Conservation (phyloP, 2,329 filamentous ascomycete species). For the Tolypocladium capitatum region DNA sequence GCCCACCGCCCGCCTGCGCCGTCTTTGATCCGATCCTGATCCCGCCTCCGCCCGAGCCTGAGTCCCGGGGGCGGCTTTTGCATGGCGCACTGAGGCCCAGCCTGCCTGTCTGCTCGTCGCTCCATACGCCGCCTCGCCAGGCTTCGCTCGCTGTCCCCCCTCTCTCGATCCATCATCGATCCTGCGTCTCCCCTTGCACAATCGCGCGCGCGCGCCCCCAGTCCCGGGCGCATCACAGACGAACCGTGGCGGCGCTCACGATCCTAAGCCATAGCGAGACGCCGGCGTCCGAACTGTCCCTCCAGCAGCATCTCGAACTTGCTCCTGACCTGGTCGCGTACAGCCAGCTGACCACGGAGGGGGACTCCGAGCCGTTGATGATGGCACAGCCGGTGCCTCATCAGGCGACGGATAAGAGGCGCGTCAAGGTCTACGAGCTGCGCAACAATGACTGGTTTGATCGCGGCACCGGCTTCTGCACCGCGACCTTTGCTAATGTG, state of each 20-base stretch:
- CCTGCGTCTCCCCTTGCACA: neutral
- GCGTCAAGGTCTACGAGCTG: constrained; percentile 98
- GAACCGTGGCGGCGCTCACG: constrained; percentile 44
- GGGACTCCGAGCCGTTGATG: constrained; percentile 49
- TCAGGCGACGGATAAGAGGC: constrained; percentile 52
- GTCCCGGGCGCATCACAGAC: constrained; percentile 16
- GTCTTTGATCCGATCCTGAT: constrained; percentile 3
- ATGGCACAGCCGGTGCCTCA: constrained; percentile 62
- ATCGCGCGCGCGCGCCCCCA: constrained; percentile 5
- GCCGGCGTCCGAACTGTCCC: constrained; percentile 38
- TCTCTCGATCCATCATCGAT: neutral
- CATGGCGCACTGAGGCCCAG: constrained; percentile 19
- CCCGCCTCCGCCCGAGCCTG: constrained; percentile 4
- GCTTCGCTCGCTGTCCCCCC: neutral
- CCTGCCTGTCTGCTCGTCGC: constrained; percentile 8
- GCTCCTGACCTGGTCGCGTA: constrained; percentile 38
- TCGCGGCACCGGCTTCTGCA: constrained; percentile 90
- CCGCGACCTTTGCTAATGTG: constrained; percentile 62
- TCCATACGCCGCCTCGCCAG: constrained; percentile 1
- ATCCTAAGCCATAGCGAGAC: constrained; percentile 37
- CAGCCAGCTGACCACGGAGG: constrained; percentile 34
- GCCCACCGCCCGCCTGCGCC: neutral
- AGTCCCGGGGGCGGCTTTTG: constrained; percentile 8
- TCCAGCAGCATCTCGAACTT: constrained; percentile 47
- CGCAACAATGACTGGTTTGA: constrained; percentile 99